These are phyloP conservation scores for Phanerodontia chrysosporium DNA, from an alignment of 768 basidiomycete species.

Conservation along the genomic window DNA sequence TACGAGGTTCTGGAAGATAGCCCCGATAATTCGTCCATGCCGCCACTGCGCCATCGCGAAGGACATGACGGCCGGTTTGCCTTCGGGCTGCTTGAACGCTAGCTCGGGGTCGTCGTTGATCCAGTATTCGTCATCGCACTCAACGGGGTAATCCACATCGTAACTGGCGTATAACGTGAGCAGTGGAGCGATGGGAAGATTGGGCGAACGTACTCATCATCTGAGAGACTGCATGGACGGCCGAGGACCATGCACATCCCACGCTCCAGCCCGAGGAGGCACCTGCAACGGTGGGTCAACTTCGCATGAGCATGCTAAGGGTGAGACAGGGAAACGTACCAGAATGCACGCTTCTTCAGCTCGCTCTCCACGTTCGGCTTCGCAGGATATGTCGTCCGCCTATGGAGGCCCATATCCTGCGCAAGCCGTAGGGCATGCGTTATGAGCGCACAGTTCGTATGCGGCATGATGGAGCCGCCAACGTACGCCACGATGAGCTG, in stretches of 20 bases:
- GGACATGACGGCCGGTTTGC: slow-evolving; percentile 47
- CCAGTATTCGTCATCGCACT: slow-evolving; percentile 37
- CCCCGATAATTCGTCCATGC: slow-evolving; percentile 61
- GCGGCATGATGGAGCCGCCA: slow-evolving; percentile 2
- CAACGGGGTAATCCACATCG: slow-evolving; percentile 67
- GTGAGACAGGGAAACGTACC: slow-evolving; percentile 40
- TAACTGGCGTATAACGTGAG: slow-evolving; percentile 39
- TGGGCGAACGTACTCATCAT: slow-evolving; percentile 59
- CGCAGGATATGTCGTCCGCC: slow-evolving; percentile 49
- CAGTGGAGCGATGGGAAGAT: not conserved
- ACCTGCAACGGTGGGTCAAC: slow-evolving; percentile 29
- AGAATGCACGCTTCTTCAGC: slow-evolving; percentile 77
- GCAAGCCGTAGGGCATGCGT: slow-evolving; percentile 44
- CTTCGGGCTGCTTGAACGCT: slow-evolving; percentile 58
- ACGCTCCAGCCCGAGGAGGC: slow-evolving; percentile 43
- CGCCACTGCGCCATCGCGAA: slow-evolving; percentile 58
- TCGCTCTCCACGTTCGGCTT: slow-evolving; percentile 54
- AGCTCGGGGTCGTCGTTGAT: slow-evolving; percentile 30
- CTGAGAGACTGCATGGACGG: slow-evolving; percentile 63
- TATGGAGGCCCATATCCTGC: slow-evolving; percentile 73
- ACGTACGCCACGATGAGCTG: slow-evolving; percentile 1
- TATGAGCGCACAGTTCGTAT: slow-evolving; percentile 14
- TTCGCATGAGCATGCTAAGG: not conserved
- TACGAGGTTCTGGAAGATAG: slow-evolving; percentile 60
- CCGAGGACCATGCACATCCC: slow-evolving; percentile 47